Percentiles rank a stretch among this genome's conserved stretches.
Evolutionary conservation across 257 asterid species (phyloP).

Genomic region (Echium plantagineum): DNA sequence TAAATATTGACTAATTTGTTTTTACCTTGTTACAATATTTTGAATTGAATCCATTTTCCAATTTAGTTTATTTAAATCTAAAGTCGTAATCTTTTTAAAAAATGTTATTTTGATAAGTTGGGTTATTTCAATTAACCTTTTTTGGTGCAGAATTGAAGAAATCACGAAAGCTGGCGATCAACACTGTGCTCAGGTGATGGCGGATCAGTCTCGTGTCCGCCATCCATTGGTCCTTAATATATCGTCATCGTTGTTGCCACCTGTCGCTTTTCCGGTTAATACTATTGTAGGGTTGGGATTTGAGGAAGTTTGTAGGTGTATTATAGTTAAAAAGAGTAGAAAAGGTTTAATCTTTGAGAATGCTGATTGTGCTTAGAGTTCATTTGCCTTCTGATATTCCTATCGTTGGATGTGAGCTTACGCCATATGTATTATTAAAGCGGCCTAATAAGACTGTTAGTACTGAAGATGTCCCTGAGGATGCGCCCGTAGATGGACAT

Average conservation of each 20-base stretch:
- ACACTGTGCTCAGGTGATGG: conserved; percentile 49
- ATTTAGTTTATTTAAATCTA: conserved; percentile 6
- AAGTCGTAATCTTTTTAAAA: neutral
- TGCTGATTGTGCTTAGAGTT: conserved; percentile 41
- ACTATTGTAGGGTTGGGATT: too few species aligned
- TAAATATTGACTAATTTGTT: too few species aligned
- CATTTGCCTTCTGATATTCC: conserved; percentile 70
- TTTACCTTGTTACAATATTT: too few species aligned
- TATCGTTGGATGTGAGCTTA: conserved; percentile 70
- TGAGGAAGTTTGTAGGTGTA: too few species aligned
- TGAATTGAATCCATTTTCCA: neutral
- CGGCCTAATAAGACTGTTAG: conserved; percentile 44
- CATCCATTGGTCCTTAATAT: conserved; percentile 19
- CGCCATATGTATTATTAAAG: conserved; percentile 58
- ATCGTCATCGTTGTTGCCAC: too few species aligned
- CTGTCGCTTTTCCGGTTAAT: too few species aligned
- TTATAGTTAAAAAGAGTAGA: conserved; percentile 10
- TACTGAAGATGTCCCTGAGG: conserved; percentile 68
- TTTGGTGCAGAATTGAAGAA: too few species aligned
- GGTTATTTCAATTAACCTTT: too few species aligned
- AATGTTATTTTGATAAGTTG: neutral
- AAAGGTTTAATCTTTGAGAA: conserved; percentile 26
- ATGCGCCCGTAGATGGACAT: conserved; percentile 53
- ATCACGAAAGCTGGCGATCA: conserved; percentile 42
- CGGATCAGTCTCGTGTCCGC: conserved; percentile 77